These are phyloP conservation scores for Punica granatum DNA, from an alignment of 345 rosid genomes.

Conservation along the genomic window DNA sequence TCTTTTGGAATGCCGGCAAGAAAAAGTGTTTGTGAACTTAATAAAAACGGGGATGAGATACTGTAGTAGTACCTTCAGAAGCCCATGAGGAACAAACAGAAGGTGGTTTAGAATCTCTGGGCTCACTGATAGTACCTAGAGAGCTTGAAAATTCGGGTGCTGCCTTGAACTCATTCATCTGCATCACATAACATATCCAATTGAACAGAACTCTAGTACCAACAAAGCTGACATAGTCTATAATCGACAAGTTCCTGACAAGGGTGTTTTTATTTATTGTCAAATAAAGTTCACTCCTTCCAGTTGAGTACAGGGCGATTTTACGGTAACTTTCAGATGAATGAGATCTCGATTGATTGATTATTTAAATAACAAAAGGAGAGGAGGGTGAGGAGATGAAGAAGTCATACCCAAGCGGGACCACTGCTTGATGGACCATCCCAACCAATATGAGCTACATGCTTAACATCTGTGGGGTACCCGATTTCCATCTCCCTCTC, in stretches of 20 bases:
- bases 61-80: not conserved
- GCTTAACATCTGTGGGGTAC: conserved; percentile 13
- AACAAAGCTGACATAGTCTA: too few relatives aligned
- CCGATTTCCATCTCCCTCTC: conserved; percentile 38
- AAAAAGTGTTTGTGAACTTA: not conserved
- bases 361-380: too few relatives aligned
- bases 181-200: conserved; percentile 7
- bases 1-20: too few relatives aligned
- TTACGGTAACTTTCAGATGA: too few relatives aligned
- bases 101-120: conserved; percentile 27
- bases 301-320: too few relatives aligned
- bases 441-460: conserved; percentile 16
- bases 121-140: conserved; percentile 17
- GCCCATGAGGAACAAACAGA: not conserved
- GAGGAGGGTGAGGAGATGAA: not conserved
- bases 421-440: conserved; percentile 7
- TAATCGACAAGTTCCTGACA: too few relatives aligned
- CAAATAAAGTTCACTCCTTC: too few relatives aligned
- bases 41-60: too few relatives aligned
- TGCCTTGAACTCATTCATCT: conserved; percentile 78
- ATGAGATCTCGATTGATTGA: too few relatives aligned
- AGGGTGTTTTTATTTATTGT: too few relatives aligned
- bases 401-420: conserved; percentile 10
- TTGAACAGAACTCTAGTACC: too few relatives aligned
- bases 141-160: conserved; percentile 60